Conservation (phyloP, 192 early-diverging fungal genomes). For the Backusella tuberculispora region DNA sequence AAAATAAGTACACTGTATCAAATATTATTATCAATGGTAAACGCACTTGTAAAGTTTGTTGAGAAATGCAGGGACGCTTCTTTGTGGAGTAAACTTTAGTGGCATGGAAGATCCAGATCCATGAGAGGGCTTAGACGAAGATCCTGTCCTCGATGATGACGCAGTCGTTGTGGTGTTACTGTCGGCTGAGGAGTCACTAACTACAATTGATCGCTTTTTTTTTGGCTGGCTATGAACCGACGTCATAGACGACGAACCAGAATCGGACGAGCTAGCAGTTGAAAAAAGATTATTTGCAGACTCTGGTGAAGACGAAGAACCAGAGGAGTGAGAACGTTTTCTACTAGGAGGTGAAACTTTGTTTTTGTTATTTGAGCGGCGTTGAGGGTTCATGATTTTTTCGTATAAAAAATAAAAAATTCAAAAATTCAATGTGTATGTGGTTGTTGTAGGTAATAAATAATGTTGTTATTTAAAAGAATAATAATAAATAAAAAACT, state of each 20-base stretch:
- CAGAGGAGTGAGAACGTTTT: constrained; percentile 26
- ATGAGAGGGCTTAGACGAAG: background rate
- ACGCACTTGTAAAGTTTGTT: constrained; percentile 89
- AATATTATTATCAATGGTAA: background rate
- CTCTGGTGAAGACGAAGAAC: constrained; percentile 7
- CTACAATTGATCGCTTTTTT: background rate
- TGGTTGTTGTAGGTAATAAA: background rate
- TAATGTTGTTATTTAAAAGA: too few species aligned
- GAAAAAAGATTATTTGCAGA: constrained; percentile 19
- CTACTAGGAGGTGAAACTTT: background rate
- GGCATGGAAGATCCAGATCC: background rate
- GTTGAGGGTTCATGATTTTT: constrained; percentile 9
- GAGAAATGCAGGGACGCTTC: constrained; percentile 84
- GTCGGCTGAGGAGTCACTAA: constrained; percentile 3
- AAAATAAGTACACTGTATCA: constrained; percentile 14
- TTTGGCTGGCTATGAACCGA: constrained; percentile 1
- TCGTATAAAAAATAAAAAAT: constrained; percentile 2
- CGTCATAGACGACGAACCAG: constrained; percentile 26
- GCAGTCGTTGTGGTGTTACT: background rate
- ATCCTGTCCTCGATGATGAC: background rate
- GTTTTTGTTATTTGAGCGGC: constrained; percentile 3
- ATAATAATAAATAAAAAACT: too few species aligned
- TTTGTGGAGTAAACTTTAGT: constrained; percentile 12
- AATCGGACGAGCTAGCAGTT: constrained; percentile 23
- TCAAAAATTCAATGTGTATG: background rate